Evolutionary conservation across 1,284 basidiomycete genomes (phyloP).

Genomic region (Pyrrhoderma noxium): DNA sequence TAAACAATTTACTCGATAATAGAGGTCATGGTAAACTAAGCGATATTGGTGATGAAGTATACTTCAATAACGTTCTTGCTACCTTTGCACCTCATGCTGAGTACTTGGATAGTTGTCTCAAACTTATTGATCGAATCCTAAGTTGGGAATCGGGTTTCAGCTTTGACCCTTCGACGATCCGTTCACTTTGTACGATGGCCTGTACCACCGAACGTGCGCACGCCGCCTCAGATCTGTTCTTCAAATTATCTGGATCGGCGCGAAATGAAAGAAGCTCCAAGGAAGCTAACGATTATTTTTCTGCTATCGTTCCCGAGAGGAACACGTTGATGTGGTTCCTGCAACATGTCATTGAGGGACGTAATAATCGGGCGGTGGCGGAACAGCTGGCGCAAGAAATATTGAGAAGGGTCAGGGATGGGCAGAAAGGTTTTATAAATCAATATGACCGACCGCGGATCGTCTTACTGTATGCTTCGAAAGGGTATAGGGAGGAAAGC

Average conservation of each 20-base stretch:
- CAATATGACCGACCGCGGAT: slow-evolving; percentile 38
- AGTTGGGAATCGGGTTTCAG: background rate
- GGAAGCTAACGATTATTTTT: too few relatives aligned
- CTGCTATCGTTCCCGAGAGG: too few relatives aligned
- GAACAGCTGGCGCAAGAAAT: slow-evolving; percentile 43
- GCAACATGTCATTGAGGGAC: slow-evolving; percentile 32
- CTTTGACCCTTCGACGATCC: too few relatives aligned
- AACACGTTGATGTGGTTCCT: slow-evolving; percentile 42
- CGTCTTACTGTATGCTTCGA: slow-evolving; percentile 37
- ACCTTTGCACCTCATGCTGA: background rate
- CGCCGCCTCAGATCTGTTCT: too few relatives aligned
- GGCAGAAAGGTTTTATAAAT: background rate
- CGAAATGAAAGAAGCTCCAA: too few relatives aligned
- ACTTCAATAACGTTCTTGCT: too few relatives aligned
- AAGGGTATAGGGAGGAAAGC: slow-evolving; percentile 41
- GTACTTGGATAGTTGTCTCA: too few relatives aligned
- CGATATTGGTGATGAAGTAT: too few relatives aligned
- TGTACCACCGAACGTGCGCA: too few relatives aligned
- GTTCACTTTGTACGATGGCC: too few relatives aligned
- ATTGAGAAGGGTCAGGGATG: slow-evolving; percentile 24
- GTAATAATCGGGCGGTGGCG: slow-evolving; percentile 33
- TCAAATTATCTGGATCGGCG: too few relatives aligned
- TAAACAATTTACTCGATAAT: slow-evolving; percentile 28
- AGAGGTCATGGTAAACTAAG: slow-evolving; percentile 8
- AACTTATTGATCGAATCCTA: background rate